Evolutionary conservation across 1,139 yeast genomes (phyloP), one percentile per base, ranked within the genome.

Genomic region (Candida neerlandica): DNA sequence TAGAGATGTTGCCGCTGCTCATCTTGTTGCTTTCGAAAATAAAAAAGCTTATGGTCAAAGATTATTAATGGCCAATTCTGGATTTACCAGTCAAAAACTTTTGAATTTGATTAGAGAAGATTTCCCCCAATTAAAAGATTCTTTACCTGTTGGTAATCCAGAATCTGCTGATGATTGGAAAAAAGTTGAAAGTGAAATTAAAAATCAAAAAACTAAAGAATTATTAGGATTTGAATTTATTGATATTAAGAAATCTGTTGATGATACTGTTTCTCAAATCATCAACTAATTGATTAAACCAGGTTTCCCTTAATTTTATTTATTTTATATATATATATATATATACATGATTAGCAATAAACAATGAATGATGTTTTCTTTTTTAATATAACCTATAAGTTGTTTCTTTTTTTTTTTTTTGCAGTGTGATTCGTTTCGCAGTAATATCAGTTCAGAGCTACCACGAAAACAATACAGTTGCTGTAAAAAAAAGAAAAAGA

Each of bases 1-100:
- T 2, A 66, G 84, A 49, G 84, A 81, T 56, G 72, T 78, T 4
- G 82, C 85, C 1, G 58, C 58, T 46, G 81, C 81, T 7, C 84
- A 78, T 57, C 61, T 79, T 15, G 53, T 58, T 35, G 76, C 77
- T 0, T 64, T 49, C 48, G 74, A 73, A 45, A 57, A 60, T 55
- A 23, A 55, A 14, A 55, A 53, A 7, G 58, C 65, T 29, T 44
- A 56, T 9, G 63, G 63, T 27, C 46, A 67, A 42, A 64, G 80
- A 58, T 61, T 73, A 37, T 46, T 70, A n/a, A 47, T 70, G 16
- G 46, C 60, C 9, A 62, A 66, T 5, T 76, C 70, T 1, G 33
- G 58, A n/a, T 64, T 59, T 50, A 49, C 58, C 11, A 45, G 57
- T 14, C 67, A 64, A 48, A 37, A 34, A 21, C 48, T 67, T 18